Evolutionary conservation across 1,284 basidiomycete species (phyloP), one percentile per base, ranked within the genome.

Genomic region (Apiotrichum porosum): DNA sequence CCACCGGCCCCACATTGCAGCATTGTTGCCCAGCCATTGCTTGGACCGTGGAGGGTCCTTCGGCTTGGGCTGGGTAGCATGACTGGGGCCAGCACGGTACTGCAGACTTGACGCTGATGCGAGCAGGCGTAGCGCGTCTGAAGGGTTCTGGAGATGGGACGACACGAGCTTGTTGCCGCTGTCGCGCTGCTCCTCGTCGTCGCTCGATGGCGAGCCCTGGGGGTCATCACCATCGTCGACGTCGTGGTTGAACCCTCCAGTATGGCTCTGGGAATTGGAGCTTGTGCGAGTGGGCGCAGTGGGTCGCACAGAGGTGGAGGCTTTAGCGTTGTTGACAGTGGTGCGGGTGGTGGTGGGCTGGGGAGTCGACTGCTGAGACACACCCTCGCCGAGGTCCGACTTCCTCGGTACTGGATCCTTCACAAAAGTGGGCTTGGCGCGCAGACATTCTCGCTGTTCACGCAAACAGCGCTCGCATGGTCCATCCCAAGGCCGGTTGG

Each of bases 401-500:
- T 41, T 41, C 30, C 39, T 28, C 19, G 39, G 39, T 5, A 17
- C 39, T 14, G 39, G 17, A 4, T 40, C 34, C 3, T 34, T 42
- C 1, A 52, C 42, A 22, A 42, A 37, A 9, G 43, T 49, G 10
- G 51, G 43, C 24, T 42, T 37, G 13, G 43, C 37, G 13, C 47
- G 47, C 14, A 43, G n/a, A 36, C 51, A 53, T 4, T 53, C 51
- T 17, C 51, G 43, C 28, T 42, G 35, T 17, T 53, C 51, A 18
- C 51, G 47, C 32, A 49, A 15, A 19, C 51, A 53, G 9, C 51
- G 47, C 30, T 49, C 44, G 19, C 51, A 53, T 8, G 51, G 47
- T 1, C 51, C 51, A n/a, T 49, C 47, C 51, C 51, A 53, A 3
- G 51, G 51, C 15, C 19, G 34, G 32, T 53, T 53, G 3, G 51